phyloP scores from a whole-genome alignment of 2,329 filamentous ascomycete species.

The Macrophomina pseudophaseolina region DNA sequence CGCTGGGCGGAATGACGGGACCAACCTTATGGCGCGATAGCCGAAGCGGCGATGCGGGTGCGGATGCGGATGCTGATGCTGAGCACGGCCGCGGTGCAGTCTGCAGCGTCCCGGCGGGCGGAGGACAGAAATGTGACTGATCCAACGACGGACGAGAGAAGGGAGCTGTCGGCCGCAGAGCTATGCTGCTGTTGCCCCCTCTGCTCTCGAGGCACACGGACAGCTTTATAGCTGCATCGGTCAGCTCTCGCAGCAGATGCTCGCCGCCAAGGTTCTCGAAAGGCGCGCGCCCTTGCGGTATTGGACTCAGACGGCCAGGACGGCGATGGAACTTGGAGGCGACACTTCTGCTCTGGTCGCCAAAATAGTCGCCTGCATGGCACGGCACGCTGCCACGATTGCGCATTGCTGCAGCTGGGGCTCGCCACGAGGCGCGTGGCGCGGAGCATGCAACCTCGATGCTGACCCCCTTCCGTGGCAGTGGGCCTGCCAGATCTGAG shows the following conservation, averaged over 20 bases:
- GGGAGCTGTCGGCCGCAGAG: conserved; percentile 7
- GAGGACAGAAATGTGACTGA: conserved; percentile 12
- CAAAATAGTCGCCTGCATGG: conserved; percentile 26
- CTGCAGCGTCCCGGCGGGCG: conserved; percentile 1
- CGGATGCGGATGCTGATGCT: conserved; percentile 1
- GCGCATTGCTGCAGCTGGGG: conserved; percentile 25
- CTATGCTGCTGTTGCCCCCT: not conserved
- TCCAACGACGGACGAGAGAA: conserved; percentile 16
- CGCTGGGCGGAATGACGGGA: conserved; percentile 25
- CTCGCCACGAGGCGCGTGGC: conserved; percentile 27
- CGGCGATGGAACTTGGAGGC: conserved; percentile 27
- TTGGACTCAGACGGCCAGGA: conserved; percentile 27
- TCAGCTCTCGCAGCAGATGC: conserved; percentile 15
- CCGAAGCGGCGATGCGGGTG: conserved; percentile 23
- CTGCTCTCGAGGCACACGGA: not conserved
- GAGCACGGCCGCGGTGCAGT: conserved; percentile 9
- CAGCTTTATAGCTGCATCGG: conserved; percentile 15
- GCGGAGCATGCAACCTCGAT: conserved; percentile 27
- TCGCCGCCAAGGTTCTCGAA: conserved; percentile 12
- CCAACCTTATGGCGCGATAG: conserved; percentile 27
- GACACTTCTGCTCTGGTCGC: conserved; percentile 27
- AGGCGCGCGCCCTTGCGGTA: conserved; percentile 27
- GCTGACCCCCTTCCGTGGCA: conserved; percentile 26
- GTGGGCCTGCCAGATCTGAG: conserved; percentile 26
- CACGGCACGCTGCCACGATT: conserved; percentile 27